Evolutionary conservation across 306 rosid genomes (phyloP).

Genomic region (Prunus davidiana): DNA sequence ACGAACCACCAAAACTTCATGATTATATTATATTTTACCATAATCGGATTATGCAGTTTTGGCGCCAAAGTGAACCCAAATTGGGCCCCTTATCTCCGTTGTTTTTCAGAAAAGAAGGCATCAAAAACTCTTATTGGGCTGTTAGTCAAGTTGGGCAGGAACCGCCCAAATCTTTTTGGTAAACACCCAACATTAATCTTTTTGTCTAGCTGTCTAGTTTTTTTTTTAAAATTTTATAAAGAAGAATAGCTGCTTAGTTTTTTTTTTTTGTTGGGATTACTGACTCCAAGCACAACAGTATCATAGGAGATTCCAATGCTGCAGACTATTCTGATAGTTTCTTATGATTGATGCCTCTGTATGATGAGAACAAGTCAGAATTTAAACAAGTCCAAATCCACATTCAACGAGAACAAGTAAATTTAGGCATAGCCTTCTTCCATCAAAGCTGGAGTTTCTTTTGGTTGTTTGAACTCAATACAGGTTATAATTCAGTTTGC

Average conservation of each 20-base stretch:
- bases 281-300: no score
- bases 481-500: not conserved
- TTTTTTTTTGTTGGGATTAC: no score
- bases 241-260: no score
- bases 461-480: not conserved
- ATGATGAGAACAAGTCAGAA: no score
- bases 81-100: not conserved
- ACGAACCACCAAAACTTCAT: not conserved
- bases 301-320: no score
- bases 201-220: no score
- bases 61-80: not conserved
- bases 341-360: no score
- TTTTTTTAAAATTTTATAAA: no score
- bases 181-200: not conserved
- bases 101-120: not conserved
- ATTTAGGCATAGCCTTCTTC: not conserved
- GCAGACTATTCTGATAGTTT: no score
- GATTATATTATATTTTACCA: not conserved
- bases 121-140: not conserved
- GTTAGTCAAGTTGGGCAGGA: not conserved
- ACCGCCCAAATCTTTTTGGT: not conserved
- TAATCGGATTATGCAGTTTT: not conserved
- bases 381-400: not conserved
- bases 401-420: not conserved
- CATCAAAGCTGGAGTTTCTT: not conserved